Evolutionary conservation across 331 rosid genomes (phyloP).

Genomic region (Acacia concinna): DNA sequence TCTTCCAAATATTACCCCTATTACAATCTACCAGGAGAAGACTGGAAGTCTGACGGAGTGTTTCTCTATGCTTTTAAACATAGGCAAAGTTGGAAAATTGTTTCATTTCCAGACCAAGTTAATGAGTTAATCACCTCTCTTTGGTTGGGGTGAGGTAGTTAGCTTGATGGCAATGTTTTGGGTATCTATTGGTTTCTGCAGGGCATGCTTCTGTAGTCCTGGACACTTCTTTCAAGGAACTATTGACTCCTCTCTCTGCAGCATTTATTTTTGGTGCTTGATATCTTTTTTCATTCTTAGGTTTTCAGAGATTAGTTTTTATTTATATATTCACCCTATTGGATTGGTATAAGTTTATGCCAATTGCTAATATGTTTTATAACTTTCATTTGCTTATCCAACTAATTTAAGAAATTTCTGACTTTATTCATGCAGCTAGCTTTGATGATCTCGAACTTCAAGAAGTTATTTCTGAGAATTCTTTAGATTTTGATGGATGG

Average conservation of each 20-base stretch:
- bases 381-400: slow-evolving; percentile 10
- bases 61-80: too few species aligned
- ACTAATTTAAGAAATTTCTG: slow-evolving; percentile 21
- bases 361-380: background rate
- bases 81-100: too few species aligned
- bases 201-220: background rate
- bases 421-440: slow-evolving; percentile 46
- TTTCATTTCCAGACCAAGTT: too few species aligned
- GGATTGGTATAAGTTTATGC: slow-evolving; percentile 3
- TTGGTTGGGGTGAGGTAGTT: too few species aligned
- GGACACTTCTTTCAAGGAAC: background rate
- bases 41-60: too few species aligned
- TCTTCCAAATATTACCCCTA: too few species aligned
- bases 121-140: too few species aligned
- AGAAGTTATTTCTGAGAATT: slow-evolving; percentile 43
- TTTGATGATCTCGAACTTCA: slow-evolving; percentile 43
- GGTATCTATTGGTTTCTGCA: background rate
- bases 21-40: too few species aligned
- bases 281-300: background rate
- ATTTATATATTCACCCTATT: background rate
- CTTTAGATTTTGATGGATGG: slow-evolving; percentile 69
- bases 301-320: slow-evolving; percentile 8
- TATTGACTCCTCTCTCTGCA: background rate
- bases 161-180: too few species aligned
- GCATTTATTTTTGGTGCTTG: background rate